Evolutionary conservation across 2,329 filamentous ascomycete species (phyloP), one percentile per base, ranked within the genome.

Genomic region (Aspergillus sp.): DNA sequence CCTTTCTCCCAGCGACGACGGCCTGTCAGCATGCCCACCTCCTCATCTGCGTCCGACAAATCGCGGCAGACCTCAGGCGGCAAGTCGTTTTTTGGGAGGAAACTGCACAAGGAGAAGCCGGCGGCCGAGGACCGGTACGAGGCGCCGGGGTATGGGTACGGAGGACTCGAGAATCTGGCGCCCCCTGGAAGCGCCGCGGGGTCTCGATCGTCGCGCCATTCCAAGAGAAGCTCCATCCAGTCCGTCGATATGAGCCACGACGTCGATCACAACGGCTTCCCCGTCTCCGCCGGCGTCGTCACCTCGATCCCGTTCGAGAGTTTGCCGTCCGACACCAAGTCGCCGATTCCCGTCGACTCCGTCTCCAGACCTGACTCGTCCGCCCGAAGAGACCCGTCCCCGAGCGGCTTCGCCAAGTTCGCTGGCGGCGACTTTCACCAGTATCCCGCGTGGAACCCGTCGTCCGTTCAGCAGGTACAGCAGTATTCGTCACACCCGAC

Each of bases 291-390:
- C 20, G 86, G 86, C 37, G 76, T 89, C 37, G 85, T 94, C 52
- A 86, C 86, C 20, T 81, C 84, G 16, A 88, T 95, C 43, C 85
- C 88, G 19, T 93, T 93, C 66, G 84, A 93, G 47, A 77, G 68
- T 49, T 69, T 80, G 17, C 57, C 71, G 31, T 57, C 72, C 34
- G 81, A 83, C 55, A 72, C 72, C 30, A 77, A 75, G 52, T 80
- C 78, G 15, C 81, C 85, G 4, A 72, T 85, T 37, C 64, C 80
- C 24, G 69, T 84, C 51, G 82, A 93, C 28, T 83, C 82, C 53
- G 66, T 85, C 26, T 78, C 81, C 30, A 75, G 75, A 52, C 63
- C 71, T 36, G 79, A 84, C 41, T 68, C 75, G 14, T 52, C 60
- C 15, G 61, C 68, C 35, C 73, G 78, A 45, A 77, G 78, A 54